A percentile compares a stretch with the other conserved stretches of the same genome.
phyloP scores from a whole-genome alignment of 2,329 filamentous ascomycete species.

The Epichloe elymi region DNA sequence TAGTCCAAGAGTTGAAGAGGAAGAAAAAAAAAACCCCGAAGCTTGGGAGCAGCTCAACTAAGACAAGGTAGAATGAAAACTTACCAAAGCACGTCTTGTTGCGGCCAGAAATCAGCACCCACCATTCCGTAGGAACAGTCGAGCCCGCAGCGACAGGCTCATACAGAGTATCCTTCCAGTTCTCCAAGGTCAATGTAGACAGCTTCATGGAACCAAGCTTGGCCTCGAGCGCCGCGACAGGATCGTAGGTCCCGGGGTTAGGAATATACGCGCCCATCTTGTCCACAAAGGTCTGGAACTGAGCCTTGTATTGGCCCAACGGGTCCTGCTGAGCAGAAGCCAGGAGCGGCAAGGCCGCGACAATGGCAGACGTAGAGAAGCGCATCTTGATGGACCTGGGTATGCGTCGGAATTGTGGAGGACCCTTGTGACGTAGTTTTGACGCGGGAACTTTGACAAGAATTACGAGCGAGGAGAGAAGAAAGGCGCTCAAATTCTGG shows the following conservation, averaged over 20 bases:
- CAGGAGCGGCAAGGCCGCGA: conserved; percentile 44
- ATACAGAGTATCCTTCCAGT: conserved; percentile 59
- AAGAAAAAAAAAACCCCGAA: not conserved
- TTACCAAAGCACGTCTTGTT: conserved; percentile 65
- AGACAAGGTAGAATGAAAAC: conserved; percentile 9
- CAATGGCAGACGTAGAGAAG: conserved; percentile 36
- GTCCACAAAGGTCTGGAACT: conserved; percentile 51
- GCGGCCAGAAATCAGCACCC: conserved; percentile 59
- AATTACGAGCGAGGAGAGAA: not conserved
- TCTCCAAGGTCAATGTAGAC: conserved; percentile 47
- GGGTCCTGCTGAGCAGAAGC: conserved; percentile 37
- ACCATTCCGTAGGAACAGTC: conserved; percentile 60
- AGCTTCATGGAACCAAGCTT: conserved; percentile 29
- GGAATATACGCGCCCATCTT: conserved; percentile 42
- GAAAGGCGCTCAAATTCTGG: not conserved
- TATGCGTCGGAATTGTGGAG: not conserved
- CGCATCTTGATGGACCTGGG: conserved; percentile 34
- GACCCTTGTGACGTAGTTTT: not conserved
- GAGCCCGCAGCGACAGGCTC: conserved; percentile 44
- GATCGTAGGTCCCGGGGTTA: conserved; percentile 28
- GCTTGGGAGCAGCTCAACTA: not conserved
- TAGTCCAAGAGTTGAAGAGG: not conserved
- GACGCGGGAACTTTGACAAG: not conserved
- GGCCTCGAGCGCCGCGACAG: conserved; percentile 27
- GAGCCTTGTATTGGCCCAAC: conserved; percentile 45